Evolutionary conservation across 495 filamentous ascomycete species (phyloP).

Genomic region (Chaetomium tenue): DNA sequence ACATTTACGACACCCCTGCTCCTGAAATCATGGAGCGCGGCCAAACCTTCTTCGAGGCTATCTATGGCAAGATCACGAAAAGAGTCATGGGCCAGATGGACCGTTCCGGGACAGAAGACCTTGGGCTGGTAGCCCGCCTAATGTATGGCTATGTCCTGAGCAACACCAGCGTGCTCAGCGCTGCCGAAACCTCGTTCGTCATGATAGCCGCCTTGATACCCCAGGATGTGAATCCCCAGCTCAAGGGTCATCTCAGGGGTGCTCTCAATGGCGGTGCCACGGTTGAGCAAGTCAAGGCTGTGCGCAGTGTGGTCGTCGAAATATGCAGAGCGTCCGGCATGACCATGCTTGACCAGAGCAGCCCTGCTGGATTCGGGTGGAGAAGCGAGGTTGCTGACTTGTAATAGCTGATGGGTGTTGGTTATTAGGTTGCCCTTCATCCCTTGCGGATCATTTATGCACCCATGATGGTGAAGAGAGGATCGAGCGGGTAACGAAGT

Average conservation of each 20-base stretch:
- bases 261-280: constrained; percentile 55
- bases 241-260: constrained; percentile 57
- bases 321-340: constrained; percentile 53
- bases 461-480: no score
- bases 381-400: constrained; percentile 39
- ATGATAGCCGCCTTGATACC: constrained; percentile 57
- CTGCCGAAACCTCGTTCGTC: constrained; percentile 53
- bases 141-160: constrained; percentile 55
- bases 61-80: constrained; percentile 54
- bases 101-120: constrained; percentile 53
- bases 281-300: constrained; percentile 52
- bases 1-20: constrained; percentile 38
- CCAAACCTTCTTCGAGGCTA: constrained; percentile 49
- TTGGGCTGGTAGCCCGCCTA: constrained; percentile 51
- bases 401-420: constrained; percentile 10
- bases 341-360: constrained; percentile 35
- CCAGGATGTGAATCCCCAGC: constrained; percentile 56
- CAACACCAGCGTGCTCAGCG: constrained; percentile 47
- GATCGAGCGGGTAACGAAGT: no score
- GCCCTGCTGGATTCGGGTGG: constrained; percentile 46
- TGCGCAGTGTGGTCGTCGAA: constrained; percentile 48
- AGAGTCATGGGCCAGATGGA: constrained; percentile 56
- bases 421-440: no score
- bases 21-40: constrained; percentile 49
- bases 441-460: no score